Evolutionary conservation across 768 basidiomycete genomes (phyloP).

Genomic region (Pisolithus microcarpus): DNA sequence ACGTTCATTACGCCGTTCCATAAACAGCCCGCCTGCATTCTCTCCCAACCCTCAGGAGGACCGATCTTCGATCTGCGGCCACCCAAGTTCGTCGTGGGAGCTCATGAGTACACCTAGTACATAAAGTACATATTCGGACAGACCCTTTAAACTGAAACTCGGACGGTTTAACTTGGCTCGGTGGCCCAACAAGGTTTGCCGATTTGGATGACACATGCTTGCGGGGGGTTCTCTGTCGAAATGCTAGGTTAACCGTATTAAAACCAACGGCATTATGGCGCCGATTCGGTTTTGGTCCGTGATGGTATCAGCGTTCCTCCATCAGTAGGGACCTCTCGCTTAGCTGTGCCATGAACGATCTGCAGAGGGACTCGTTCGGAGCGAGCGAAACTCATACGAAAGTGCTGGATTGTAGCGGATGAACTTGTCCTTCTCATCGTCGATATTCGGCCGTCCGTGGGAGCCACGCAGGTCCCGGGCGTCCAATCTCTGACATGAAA

Average conservation of each 20-base stretch:
- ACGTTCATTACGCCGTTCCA: too few relatives aligned
- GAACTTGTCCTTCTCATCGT: neutral
- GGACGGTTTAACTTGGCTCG: too few relatives aligned
- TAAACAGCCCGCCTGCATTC: neutral
- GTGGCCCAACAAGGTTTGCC: neutral
- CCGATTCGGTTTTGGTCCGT: neutral
- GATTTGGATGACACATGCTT: neutral
- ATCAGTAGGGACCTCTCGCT: neutral
- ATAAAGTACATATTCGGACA: neutral
- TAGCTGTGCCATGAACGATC: neutral
- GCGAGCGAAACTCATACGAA: too few relatives aligned
- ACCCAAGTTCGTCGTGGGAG: too few relatives aligned
- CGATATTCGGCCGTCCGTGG: neutral
- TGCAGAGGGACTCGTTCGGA: too few relatives aligned
- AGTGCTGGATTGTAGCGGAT: too few relatives aligned
- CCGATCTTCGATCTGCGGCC: neutral
- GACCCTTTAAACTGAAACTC: neutral
- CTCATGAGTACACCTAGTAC: neutral
- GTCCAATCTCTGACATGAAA: neutral
- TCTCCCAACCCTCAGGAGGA: neutral
- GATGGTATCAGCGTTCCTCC: slow-evolving; percentile 1
- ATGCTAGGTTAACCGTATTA: neutral
- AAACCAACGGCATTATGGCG: neutral
- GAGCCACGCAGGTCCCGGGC: neutral
- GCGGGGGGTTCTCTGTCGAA: neutral